phyloP scores from a whole-genome alignment of 2,329 filamentous ascomycete species.

The Cladosporium sp. region DNA sequence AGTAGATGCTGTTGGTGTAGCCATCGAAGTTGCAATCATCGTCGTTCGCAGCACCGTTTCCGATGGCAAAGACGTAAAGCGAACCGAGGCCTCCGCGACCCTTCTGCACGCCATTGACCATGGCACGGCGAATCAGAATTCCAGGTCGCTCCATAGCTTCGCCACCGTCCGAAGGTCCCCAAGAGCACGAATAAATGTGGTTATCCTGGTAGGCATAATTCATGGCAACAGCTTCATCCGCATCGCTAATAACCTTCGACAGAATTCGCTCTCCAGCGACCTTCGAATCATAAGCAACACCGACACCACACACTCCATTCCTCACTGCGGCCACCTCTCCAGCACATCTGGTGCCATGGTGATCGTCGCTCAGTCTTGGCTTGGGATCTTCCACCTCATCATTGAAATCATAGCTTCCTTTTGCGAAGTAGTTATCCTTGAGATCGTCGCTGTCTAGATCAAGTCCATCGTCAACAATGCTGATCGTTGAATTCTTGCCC shows the following conservation, averaged over 20 bases:
- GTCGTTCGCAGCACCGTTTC: constrained; percentile 79
- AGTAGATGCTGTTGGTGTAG: constrained; percentile 99
- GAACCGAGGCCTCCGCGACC: constrained; percentile 80
- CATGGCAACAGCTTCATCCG: constrained; percentile 86
- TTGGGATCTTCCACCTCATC: constrained; percentile 73
- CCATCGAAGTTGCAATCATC: constrained; percentile 99
- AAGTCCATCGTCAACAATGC: constrained; percentile 92
- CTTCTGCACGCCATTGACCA: constrained; percentile 87
- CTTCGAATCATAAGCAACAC: constrained; percentile 87
- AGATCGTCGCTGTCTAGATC: constrained; percentile 95
- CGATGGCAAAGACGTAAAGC: constrained; percentile 94
- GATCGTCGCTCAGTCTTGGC: constrained; percentile 78
- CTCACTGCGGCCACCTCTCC: constrained; percentile 89
- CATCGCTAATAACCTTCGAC: constrained; percentile 83
- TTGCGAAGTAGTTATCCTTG: constrained; percentile 87
- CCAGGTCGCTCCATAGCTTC: constrained; percentile 90
- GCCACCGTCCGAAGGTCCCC: constrained; percentile 94
- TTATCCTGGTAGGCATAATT: constrained; percentile 90
- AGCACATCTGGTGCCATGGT: constrained; percentile 88
- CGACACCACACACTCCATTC: constrained; percentile 92
- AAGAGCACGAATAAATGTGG: constrained; percentile 97
- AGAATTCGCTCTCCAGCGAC: constrained; percentile 91
- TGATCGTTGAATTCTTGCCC: constrained; percentile 81
- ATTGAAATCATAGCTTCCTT: constrained; percentile 95
- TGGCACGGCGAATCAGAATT: constrained; percentile 80